Evolutionary conservation across 106 monocot genomes (phyloP), one percentile per base, ranked within the genome.

Genomic region (Dendrobium catenatum): DNA sequence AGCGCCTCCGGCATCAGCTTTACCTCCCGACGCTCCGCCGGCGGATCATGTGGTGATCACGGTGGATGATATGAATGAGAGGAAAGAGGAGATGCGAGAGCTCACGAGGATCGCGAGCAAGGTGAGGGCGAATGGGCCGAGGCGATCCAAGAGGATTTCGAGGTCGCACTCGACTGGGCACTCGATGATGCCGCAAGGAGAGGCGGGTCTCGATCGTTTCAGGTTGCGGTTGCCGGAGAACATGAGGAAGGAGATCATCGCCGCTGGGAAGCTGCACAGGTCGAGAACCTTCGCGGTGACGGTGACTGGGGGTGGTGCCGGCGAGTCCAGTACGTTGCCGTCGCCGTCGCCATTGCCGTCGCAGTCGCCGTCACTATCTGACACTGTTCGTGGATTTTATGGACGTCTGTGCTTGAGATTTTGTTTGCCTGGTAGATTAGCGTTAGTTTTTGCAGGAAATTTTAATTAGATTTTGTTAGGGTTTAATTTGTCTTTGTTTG

Each of bases 181-280:
- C 75, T 88, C 88, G 1, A 49, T 91, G 66, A 42, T 83, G 59
- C 77, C 33, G 40, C n/a, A 64, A 26, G 64, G 64, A 26, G 78
- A 42, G 51, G 40, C 44, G 17, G 86, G 85, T 18, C 42, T 79
- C 2, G 98, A 98, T 18, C 80, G 98, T 40, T 98, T 85, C 83
- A 98, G 93, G 1, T 79, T 98, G 20, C 78, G 89, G n/a, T 72
- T 98, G 54, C 98, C 98, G 76, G 91, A 91, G 77, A 84, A 86
- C 42, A 79, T 98, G 13, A 58, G 78, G 55, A 77, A 55, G 54
- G 91, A 92, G 79, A 79, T 93, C n/a, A 66, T 89, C 40, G 78
- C 79, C 7, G 89, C 85, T 3, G 82, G 77, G 49, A 64, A 75
- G 75, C 75, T 93, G 18, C 70, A 86, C 67, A 79, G 92, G 26